Evolutionary conservation across 2,329 filamentous ascomycete genomes (phyloP).

Genomic region (Phialophora tarda): DNA sequence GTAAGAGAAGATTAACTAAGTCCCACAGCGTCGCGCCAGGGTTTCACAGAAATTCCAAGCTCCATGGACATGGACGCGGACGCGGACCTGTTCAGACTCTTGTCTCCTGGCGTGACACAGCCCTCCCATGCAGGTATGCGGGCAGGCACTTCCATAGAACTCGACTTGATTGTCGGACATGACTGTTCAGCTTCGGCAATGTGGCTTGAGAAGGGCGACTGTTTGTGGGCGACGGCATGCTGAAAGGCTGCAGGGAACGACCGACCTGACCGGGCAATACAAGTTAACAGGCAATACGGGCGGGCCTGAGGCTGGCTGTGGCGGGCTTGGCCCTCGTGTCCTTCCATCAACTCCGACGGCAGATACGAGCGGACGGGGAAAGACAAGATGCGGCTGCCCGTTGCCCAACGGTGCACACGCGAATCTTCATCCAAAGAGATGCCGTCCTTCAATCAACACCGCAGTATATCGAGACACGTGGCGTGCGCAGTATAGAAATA

Average conservation of each 20-base stretch:
- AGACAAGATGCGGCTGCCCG: background rate
- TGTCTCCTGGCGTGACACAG: too few relatives aligned
- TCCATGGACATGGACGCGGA: background rate
- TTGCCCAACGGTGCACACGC: background rate
- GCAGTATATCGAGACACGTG: background rate
- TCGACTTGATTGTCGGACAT: background rate
- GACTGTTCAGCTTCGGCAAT: background rate
- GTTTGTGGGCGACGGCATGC: background rate
- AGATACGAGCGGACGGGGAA: background rate
- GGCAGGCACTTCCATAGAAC: background rate
- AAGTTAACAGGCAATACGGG: too few relatives aligned
- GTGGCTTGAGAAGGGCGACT: background rate
- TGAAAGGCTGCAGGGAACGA: background rate
- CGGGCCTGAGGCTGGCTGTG: too few relatives aligned
- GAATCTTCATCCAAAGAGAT: background rate
- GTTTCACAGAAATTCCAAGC: background rate
- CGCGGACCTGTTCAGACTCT: too few relatives aligned
- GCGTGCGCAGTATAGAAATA: background rate
- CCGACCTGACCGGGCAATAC: too few relatives aligned
- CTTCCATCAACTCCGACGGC: background rate
- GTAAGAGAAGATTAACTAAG: background rate
- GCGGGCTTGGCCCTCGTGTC: background rate
- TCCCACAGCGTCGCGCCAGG: background rate
- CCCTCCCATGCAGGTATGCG: background rate
- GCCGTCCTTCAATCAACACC: background rate